Evolutionary conservation across 2,329 filamentous ascomycete genomes (phyloP).

Genomic region (Penicillium sp.): DNA sequence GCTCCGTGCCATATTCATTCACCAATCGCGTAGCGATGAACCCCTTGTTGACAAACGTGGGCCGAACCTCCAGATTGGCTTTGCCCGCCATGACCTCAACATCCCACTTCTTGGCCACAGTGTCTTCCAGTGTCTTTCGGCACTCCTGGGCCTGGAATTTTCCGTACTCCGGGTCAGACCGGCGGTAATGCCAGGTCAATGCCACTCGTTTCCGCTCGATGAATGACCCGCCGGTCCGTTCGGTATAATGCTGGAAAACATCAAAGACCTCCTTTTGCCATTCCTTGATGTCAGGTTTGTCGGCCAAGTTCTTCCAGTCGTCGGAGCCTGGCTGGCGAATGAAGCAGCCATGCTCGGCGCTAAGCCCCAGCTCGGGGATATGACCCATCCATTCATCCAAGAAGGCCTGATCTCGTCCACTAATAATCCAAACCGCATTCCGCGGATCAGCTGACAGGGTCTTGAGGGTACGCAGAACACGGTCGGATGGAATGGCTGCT

Average conservation of each 20-base stretch:
- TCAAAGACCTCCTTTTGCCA: constrained; percentile 87
- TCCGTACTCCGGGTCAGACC: constrained; percentile 83
- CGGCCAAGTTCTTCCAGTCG: constrained; percentile 86
- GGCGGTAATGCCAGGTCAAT: constrained; percentile 94
- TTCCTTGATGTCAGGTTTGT: constrained; percentile 75
- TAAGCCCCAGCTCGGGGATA: constrained; percentile 84
- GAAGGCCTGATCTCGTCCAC: constrained; percentile 89
- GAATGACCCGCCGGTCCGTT: constrained; percentile 82
- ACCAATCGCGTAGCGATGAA: constrained; percentile 87
- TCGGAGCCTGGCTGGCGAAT: constrained; percentile 75
- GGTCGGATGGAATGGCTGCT: constrained; percentile 82
- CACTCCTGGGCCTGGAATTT: constrained; percentile 77
- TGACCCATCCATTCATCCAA: constrained; percentile 89
- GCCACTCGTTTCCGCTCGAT: constrained; percentile 94
- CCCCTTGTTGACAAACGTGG: constrained; percentile 96
- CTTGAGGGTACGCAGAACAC: constrained; percentile 76
- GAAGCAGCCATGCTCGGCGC: constrained; percentile 95
- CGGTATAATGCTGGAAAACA: constrained; percentile 84
- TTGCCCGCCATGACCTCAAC: constrained; percentile 97
- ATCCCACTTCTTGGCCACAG: constrained; percentile 76
- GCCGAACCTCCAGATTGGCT: constrained; percentile 94
- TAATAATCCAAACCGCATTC: constrained; percentile 98
- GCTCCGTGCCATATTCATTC: constrained; percentile 61
- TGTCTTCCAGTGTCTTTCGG: constrained; percentile 75
- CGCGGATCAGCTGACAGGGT: constrained; percentile 73